Evolutionary conservation across 371 early-diverging fungal genomes (phyloP).

Genomic region (Mucor velutinosus): DNA sequence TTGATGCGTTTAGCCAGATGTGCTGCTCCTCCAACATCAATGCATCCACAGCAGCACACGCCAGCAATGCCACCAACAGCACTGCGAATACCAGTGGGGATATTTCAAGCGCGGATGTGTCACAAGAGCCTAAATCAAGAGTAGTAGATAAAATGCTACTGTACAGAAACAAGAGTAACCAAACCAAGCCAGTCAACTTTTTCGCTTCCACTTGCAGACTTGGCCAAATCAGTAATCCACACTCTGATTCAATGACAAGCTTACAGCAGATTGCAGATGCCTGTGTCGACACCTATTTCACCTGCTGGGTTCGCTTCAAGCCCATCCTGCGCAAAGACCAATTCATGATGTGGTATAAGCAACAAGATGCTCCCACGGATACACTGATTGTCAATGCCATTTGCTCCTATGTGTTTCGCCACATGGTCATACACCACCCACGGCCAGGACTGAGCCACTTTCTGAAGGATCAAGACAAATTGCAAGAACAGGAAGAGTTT

Average conservation of each 20-base stretch:
- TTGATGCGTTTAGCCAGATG: slow-evolving; percentile 37
- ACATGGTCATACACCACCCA: slow-evolving; percentile 38
- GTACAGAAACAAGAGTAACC: slow-evolving; percentile 24
- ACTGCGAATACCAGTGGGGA: background rate
- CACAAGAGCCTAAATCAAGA: background rate
- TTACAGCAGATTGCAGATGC: slow-evolving; percentile 28
- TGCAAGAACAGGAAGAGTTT: slow-evolving; percentile 39
- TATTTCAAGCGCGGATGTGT: background rate
- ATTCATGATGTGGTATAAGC: slow-evolving; percentile 35
- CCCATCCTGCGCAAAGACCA: slow-evolving; percentile 33
- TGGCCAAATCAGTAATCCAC: slow-evolving; percentile 28
- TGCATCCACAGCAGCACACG: background rate
- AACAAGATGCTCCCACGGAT: slow-evolving; percentile 25
- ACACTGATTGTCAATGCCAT: slow-evolving; percentile 44
- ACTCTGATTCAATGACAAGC: slow-evolving; percentile 20
- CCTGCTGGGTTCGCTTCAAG: slow-evolving; percentile 37
- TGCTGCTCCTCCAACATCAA: slow-evolving; percentile 12
- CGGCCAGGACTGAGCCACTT: slow-evolving; percentile 20
- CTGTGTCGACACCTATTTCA: slow-evolving; percentile 39
- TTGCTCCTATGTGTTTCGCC: slow-evolving; percentile 34
- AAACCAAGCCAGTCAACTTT: slow-evolving; percentile 37
- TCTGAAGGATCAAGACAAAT: slow-evolving; percentile 24
- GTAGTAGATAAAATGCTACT: slow-evolving; percentile 21
- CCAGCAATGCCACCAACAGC: background rate
- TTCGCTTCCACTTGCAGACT: slow-evolving; percentile 24